Percentiles rank a stretch among this genome's conserved stretches.
These are phyloP conservation scores for Dichotomocladium elegans DNA, from an alignment of 371 early-diverging fungal genomes.

Conservation along the genomic window DNA sequence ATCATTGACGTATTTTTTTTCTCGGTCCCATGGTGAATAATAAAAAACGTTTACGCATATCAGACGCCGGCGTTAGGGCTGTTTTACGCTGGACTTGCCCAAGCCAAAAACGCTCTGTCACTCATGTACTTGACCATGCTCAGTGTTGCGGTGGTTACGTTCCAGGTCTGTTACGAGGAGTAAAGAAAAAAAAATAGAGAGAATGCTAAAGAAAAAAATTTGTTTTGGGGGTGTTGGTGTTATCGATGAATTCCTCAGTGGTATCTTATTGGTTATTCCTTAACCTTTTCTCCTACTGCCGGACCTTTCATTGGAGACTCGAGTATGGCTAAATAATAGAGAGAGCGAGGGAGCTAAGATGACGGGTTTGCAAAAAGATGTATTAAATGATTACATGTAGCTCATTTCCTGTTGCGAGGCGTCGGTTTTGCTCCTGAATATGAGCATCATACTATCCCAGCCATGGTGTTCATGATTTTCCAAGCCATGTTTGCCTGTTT, in stretches of 20 bases:
- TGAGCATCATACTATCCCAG: slow-evolving; percentile 53
- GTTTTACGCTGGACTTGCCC: slow-evolving; percentile 84
- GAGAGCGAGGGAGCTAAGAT: too few species aligned
- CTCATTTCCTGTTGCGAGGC: slow-evolving; percentile 38
- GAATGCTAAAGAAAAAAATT: too few species aligned
- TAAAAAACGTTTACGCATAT: slow-evolving; percentile 4
- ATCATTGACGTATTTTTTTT: neutral
- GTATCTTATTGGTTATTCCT: slow-evolving; percentile 83
- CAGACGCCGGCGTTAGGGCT: slow-evolving; percentile 69
- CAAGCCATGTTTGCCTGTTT: slow-evolving; percentile 75
- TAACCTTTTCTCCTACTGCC: slow-evolving; percentile 72
- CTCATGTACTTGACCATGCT: slow-evolving; percentile 78
- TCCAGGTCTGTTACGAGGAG: slow-evolving; percentile 62
- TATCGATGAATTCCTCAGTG: too few species aligned
- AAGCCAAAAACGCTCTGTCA: slow-evolving; percentile 76
- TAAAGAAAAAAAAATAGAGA: too few species aligned
- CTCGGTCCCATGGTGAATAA: neutral
- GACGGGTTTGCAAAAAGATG: neutral
- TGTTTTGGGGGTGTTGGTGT: too few species aligned
- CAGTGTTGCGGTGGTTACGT: slow-evolving; percentile 74
- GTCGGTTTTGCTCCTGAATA: slow-evolving; percentile 42
- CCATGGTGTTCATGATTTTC: slow-evolving; percentile 59
- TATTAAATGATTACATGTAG: slow-evolving; percentile 5
- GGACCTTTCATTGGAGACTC: slow-evolving; percentile 77
- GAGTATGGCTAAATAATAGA: too few species aligned